phyloP scores from a whole-genome alignment of 2,329 filamentous ascomycete species.

The Nannizzia gypsea region DNA sequence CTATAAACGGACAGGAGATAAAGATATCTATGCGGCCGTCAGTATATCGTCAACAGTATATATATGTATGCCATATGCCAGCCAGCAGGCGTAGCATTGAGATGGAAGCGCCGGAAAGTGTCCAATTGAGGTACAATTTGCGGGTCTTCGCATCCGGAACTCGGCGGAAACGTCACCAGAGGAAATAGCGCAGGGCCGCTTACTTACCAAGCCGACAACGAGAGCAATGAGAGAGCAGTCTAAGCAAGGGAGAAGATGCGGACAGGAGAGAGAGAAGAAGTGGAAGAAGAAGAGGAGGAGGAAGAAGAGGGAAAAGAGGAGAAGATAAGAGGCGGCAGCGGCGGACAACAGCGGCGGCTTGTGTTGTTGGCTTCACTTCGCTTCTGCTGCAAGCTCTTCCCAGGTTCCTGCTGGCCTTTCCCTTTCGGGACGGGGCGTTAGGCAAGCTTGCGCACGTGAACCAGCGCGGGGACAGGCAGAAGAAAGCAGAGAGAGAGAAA shows the following conservation, averaged over 20 bases:
- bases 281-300: neutral
- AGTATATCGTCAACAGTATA: neutral
- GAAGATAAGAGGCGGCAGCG: neutral
- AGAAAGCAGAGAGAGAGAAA: neutral
- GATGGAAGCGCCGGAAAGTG: neutral
- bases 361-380: neutral
- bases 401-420: slow-evolving; percentile 3
- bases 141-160: neutral
- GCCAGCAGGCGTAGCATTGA: neutral
- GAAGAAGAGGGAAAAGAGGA: slow-evolving; percentile 2
- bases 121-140: neutral
- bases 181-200: neutral
- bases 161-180: neutral
- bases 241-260: too few relatives aligned
- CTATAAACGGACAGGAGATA: neutral
- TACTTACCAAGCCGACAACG: neutral
- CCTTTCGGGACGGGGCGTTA: slow-evolving; percentile 4
- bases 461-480: neutral
- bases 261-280: neutral
- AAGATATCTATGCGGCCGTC: neutral
- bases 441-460: neutral
- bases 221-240: too few relatives aligned
- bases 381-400: neutral
- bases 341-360: neutral
- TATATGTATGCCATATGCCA: too few relatives aligned